Base-by-base conservation (phyloP, 192 early-diverging fungal genomes). In the Linnemannia hyalina region DNA sequence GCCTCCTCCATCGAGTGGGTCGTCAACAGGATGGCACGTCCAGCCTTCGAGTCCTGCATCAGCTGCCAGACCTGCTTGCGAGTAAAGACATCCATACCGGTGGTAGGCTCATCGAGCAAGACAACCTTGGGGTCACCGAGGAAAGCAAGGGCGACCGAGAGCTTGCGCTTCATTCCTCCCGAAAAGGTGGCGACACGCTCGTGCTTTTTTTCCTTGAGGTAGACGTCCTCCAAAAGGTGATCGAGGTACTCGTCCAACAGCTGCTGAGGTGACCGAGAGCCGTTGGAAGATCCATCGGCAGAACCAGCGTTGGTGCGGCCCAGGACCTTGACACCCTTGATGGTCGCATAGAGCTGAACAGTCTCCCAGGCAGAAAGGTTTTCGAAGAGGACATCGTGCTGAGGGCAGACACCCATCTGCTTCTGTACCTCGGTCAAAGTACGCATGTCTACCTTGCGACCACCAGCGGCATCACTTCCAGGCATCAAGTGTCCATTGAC, bases 1-100 rank as follows among this genome's bases (percentile, higher is more conserved):
- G 94, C 94, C 73, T 95, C 94, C 47, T 95, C 94, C 91, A 95
- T 88, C 63, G 82, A 88, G 75, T 95, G 94, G 0, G 93, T 94
- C 0, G 94, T 95, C 57, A 95, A 68, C 18, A 95, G 69, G 40
- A 94, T 89, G 15, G 90, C 84, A 0, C 92, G 76, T 23, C 89
- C 84, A 1, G 68, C 42, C 82, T 93, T 93, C 44, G 82, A 80
- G 16, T 88, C 76, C 32, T 88, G 69, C 75, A 95, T 89, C 54
- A 94, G 38, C 26, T 90, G 80, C 94, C 94, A 95, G 68, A 93
- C 78, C 16, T 82, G 77, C 57, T 89, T 87, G 6, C 90, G 88
- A 3, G 88, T 80, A 54, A 83, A 80, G 44, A 89, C 89, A 80
- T 95, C 94, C 84, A 95, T 87, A 3, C 94, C 93, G 0, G 92